Evolutionary conservation across 75 land plant species (phyloP).

Genomic region (Isoetes taiwanensis): DNA sequence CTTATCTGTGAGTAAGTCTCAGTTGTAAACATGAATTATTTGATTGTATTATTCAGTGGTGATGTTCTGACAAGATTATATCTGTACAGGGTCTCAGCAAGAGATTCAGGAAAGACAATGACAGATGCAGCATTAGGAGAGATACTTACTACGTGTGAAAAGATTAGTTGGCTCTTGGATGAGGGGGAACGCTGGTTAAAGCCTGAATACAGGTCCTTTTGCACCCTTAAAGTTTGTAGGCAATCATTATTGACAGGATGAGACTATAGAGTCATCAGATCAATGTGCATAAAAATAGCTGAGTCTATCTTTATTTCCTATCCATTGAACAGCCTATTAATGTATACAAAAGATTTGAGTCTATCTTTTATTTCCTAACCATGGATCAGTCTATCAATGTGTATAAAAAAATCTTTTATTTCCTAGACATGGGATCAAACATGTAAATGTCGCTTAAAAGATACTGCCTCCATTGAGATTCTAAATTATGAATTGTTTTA

Average conservation of each 20-base stretch:
- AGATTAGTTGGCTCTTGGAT: conserved; percentile 75
- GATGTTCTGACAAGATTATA: background rate
- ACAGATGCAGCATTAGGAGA: conserved; percentile 90
- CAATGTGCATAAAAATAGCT: background rate
- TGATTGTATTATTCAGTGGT: background rate
- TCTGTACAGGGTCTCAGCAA: conserved; percentile 44
- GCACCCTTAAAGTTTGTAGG: background rate
- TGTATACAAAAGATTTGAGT: background rate
- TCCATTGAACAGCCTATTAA: background rate
- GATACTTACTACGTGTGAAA: conserved; percentile 93
- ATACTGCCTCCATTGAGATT: too few species aligned
- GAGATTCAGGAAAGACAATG: conserved; percentile 93
- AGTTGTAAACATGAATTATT: background rate
- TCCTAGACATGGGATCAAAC: too few species aligned
- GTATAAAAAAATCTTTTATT: too few species aligned
- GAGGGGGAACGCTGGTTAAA: conserved; percentile 86
- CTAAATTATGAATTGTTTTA: too few species aligned
- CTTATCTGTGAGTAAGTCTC: conserved; percentile 77
- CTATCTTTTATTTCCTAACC: too few species aligned
- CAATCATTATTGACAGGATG: background rate
- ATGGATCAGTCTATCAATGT: too few species aligned
- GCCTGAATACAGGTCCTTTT: conserved; percentile 68
- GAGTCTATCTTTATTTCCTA: background rate
- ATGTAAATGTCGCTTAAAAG: too few species aligned
- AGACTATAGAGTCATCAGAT: background rate